phyloP scores from a whole-genome alignment of 1,284 basidiomycete species.

The Ganoderma lingzhi region DNA sequence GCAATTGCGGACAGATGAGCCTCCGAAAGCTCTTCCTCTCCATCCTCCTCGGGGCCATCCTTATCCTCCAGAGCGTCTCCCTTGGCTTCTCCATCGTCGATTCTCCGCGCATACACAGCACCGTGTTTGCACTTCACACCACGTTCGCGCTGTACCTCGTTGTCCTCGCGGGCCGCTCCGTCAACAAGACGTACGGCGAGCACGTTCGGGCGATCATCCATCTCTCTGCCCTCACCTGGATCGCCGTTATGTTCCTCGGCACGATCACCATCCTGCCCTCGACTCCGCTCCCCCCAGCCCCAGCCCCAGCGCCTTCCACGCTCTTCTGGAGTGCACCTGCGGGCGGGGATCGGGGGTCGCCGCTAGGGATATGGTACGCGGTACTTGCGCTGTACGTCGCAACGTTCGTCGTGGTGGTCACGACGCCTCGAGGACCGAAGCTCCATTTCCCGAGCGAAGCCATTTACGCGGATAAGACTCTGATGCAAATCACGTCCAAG shows the following conservation, averaged over 20 bases:
- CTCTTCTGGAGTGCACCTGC: neutral
- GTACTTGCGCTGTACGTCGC: constrained; percentile 59
- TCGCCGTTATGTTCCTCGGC: constrained; percentile 61
- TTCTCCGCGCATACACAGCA: constrained; percentile 43
- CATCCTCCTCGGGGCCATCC: constrained; percentile 51
- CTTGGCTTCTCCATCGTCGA: constrained; percentile 61
- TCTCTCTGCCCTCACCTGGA: constrained; percentile 63
- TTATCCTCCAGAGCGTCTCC: constrained; percentile 59
- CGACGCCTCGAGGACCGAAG: constrained; percentile 75
- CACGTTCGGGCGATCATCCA: constrained; percentile 77
- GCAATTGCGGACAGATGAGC: constrained; percentile 19
- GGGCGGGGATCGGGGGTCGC: neutral
- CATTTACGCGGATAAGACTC: constrained; percentile 79
- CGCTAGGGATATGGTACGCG: constrained; percentile 52
- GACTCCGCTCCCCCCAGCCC: constrained; percentile 49
- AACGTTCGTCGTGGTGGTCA: constrained; percentile 57
- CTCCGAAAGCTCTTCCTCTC: constrained; percentile 57
- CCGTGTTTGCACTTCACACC: constrained; percentile 58
- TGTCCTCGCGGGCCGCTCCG: constrained; percentile 57
- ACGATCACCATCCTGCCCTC: constrained; percentile 63
- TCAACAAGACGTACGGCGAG: constrained; percentile 57
- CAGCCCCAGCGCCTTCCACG: neutral
- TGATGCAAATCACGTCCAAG: constrained; percentile 60
- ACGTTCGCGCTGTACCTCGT: constrained; percentile 70
- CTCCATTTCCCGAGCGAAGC: constrained; percentile 74